These are phyloP conservation scores for Salix viminalis DNA, from an alignment of 345 rosid genomes.

Conservation along the genomic window DNA sequence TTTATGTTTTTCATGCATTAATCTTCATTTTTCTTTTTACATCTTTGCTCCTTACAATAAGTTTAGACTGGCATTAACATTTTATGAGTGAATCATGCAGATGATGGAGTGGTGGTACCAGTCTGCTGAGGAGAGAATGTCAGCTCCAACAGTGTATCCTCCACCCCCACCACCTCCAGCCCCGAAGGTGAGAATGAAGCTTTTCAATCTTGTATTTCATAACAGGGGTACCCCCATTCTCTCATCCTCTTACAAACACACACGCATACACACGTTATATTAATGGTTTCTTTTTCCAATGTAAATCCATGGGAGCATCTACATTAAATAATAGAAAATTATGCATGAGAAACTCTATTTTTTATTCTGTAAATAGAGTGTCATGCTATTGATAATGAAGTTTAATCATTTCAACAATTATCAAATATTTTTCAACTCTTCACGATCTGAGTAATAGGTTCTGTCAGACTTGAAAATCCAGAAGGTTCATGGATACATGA, in stretches of 20 bases:
- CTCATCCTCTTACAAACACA: not conserved
- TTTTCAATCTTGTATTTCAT: not conserved
- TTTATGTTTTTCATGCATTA: not conserved
- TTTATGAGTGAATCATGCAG: slow-evolving; percentile 29
- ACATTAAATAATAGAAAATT: not conserved
- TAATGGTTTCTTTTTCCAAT: not conserved
- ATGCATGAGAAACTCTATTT: not conserved
- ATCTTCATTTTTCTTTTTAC: not conserved
- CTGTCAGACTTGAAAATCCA: not conserved
- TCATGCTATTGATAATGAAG: not conserved
- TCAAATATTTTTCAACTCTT: not conserved
- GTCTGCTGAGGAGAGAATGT: slow-evolving; percentile 98
- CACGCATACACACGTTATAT: not conserved
- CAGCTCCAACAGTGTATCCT: slow-evolving; percentile 94
- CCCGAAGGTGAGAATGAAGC: slow-evolving; percentile 53
- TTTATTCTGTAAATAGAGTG: not conserved
- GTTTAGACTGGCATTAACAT: not conserved
- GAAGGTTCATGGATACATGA: not conserved
- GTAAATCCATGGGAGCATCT: not conserved
- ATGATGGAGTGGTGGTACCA: slow-evolving; percentile 99
- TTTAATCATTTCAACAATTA: not conserved
- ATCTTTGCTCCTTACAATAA: not conserved
- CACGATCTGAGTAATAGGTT: not conserved
- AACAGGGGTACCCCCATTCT: too few species aligned
- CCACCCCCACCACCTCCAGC: slow-evolving; percentile 98